These are phyloP conservation scores for Westerdykella sp. DNA, from an alignment of 2,329 filamentous ascomycete genomes.

Conservation along the genomic window DNA sequence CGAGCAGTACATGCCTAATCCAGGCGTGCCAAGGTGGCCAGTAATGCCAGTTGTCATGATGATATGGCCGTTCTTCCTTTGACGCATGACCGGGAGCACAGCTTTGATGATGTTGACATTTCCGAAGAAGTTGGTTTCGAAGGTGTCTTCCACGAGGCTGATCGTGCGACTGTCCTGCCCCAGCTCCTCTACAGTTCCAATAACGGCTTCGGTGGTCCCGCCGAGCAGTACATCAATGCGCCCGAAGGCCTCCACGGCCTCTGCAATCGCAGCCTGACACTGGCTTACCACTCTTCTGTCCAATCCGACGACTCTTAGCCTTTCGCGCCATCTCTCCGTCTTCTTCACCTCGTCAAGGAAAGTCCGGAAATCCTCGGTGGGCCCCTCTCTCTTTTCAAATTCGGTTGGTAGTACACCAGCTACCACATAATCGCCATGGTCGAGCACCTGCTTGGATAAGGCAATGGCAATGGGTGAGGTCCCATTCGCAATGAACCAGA, in stretches of 20 bases:
- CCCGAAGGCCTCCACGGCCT: slow-evolving; percentile 77
- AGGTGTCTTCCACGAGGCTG: slow-evolving; percentile 80
- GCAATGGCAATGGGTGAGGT: slow-evolving; percentile 79
- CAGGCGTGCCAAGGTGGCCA: slow-evolving; percentile 87
- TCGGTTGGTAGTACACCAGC: slow-evolving; percentile 74
- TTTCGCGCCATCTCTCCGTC: slow-evolving; percentile 72
- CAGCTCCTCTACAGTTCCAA: slow-evolving; percentile 88
- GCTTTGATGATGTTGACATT: slow-evolving; percentile 96
- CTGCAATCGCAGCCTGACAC: slow-evolving; percentile 79
- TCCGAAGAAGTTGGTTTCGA: slow-evolving; percentile 91
- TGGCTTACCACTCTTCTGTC: slow-evolving; percentile 58
- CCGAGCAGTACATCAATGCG: slow-evolving; percentile 85
- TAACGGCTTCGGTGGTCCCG: slow-evolving; percentile 80
- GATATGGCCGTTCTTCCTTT: slow-evolving; percentile 79
- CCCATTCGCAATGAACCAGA: slow-evolving; percentile 88
- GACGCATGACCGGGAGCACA: slow-evolving; percentile 69
- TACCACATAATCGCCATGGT: slow-evolving; percentile 87
- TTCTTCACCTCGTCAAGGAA: slow-evolving; percentile 65
- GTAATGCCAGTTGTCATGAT: slow-evolving; percentile 85
- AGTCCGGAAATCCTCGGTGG: slow-evolving; percentile 71
- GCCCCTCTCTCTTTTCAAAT: slow-evolving; percentile 61
- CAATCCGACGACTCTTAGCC: slow-evolving; percentile 58
- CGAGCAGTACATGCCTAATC: slow-evolving; percentile 83
- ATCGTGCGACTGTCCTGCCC: slow-evolving; percentile 65
- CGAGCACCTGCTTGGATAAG: slow-evolving; percentile 71